phyloP scores from a whole-genome alignment of 176 grass and related monocot genomes.

The Metroxylon sagu region DNA sequence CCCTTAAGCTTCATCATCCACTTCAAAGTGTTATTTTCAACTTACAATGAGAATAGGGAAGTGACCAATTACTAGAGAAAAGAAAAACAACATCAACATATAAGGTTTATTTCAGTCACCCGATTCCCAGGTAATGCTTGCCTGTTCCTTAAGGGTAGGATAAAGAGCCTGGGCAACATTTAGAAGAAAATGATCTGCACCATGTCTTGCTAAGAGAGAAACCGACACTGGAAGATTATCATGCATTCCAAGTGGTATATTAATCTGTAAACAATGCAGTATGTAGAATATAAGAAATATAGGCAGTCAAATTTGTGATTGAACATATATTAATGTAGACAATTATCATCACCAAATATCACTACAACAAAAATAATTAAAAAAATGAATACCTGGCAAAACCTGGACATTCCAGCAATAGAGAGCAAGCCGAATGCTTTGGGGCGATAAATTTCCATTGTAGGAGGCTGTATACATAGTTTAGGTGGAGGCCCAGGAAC shows the following conservation, averaged over 20 bases:
- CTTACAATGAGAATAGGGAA: too few species aligned
- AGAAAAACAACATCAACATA: too few species aligned
- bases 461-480: constrained; percentile 35
- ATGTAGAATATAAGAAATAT: background rate
- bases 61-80: too few species aligned
- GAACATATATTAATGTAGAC: background rate
- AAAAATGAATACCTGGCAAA: constrained; percentile 55
- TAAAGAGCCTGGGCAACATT: too few species aligned
- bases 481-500: constrained; percentile 71
- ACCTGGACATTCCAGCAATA: constrained; percentile 62
- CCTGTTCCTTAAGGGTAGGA: too few species aligned
- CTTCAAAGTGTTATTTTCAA: too few species aligned
- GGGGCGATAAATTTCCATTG: constrained; percentile 42
- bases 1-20: too few species aligned
- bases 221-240: constrained; percentile 60
- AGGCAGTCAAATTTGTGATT: background rate
- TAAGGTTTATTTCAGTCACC: too few species aligned
- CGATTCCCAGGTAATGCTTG: too few species aligned
- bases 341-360: background rate
- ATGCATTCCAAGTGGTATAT: constrained; percentile 59
- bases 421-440: constrained; percentile 73
- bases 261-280: constrained; percentile 32
- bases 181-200: constrained; percentile 41
- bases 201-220: constrained; percentile 56
- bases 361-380: background rate